These are phyloP conservation scores for Xylariaceae sp. DNA, from an alignment of 2,329 filamentous ascomycete species.

Conservation along the genomic window DNA sequence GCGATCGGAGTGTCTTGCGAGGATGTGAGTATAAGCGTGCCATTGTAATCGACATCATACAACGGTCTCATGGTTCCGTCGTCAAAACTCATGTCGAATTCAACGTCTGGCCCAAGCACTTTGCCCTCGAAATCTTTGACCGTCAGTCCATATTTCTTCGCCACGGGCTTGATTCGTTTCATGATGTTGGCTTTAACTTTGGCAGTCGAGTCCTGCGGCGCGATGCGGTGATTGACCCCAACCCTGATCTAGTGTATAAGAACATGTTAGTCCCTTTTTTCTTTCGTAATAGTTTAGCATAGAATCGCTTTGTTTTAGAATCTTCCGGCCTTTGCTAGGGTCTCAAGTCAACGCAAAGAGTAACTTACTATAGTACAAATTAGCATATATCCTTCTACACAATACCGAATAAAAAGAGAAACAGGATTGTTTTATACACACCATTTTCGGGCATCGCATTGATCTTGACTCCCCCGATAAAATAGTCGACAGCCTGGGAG, in stretches of 20 bases:
- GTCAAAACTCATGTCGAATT: slow-evolving; percentile 18
- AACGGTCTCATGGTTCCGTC: slow-evolving; percentile 24
- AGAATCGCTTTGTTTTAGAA: no score
- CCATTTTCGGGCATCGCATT: slow-evolving; percentile 59
- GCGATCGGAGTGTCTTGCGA: slow-evolving; percentile 33
- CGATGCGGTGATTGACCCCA: slow-evolving; percentile 56
- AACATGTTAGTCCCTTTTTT: no score
- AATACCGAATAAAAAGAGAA: no score
- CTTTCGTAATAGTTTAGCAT: no score
- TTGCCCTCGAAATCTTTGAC: slow-evolving; percentile 47
- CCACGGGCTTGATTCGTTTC: slow-evolving; percentile 44
- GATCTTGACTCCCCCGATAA: slow-evolving; percentile 55
- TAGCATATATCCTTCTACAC: no score
- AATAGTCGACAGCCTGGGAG: slow-evolving; percentile 54
- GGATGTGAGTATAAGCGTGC: slow-evolving; percentile 36
- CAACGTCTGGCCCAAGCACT: slow-evolving; percentile 29
- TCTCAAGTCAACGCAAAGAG: no score
- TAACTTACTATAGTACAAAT: no score
- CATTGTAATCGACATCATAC: slow-evolving; percentile 41
- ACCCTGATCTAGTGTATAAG: slow-evolving; percentile 49
- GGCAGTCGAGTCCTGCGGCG: slow-evolving; percentile 50
- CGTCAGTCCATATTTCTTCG: slow-evolving; percentile 46
- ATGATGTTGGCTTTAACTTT: slow-evolving; percentile 45
- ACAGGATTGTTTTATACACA: no score
- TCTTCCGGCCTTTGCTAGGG: no score